phyloP scores from a whole-genome alignment of 345 rosid genomes.

The Mangifera indica region DNA sequence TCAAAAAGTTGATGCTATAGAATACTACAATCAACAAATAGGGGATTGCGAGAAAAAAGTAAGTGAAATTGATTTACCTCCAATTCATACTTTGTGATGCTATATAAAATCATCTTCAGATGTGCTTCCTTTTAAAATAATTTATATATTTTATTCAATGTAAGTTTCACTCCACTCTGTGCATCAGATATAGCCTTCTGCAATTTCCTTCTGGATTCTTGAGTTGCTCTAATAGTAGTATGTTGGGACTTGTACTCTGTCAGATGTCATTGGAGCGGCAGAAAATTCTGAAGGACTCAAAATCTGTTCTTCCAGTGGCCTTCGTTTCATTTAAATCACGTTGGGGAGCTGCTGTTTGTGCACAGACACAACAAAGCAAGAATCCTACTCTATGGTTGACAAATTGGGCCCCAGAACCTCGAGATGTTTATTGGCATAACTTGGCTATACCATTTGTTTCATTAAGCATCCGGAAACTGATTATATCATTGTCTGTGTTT shows the following conservation, averaged over 20 bases:
- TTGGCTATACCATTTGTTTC: conserved; percentile 92
- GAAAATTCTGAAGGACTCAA: conserved; percentile 66
- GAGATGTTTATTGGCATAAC: conserved; percentile 91
- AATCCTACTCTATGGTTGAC: conserved; percentile 92
- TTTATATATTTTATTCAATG: neutral
- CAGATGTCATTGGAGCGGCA: conserved; percentile 81
- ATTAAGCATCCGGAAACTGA: conserved; percentile 67
- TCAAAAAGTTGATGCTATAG: conserved; percentile 70
- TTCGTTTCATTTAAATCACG: conserved; percentile 92
- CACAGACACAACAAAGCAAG: conserved; percentile 95
- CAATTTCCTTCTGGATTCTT: conserved; percentile 1
- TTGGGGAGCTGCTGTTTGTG: conserved; percentile 99
- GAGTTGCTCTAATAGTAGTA: conserved; percentile 4
- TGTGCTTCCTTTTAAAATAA: neutral
- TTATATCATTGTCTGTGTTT: conserved; percentile 69
- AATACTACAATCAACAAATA: conserved; percentile 68
- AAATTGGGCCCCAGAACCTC: conserved; percentile 95
- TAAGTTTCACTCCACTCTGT: conserved; percentile 4
- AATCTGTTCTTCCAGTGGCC: conserved; percentile 71
- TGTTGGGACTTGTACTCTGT: conserved; percentile 14
- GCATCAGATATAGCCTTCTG: conserved; percentile 5
- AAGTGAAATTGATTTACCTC: conserved; percentile 28
- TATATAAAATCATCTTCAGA: neutral
- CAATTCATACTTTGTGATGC: neutral
- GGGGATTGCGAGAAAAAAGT: conserved; percentile 58